These are phyloP conservation scores for Mucor sp. DNA, from an alignment of 371 early-diverging fungal genomes.

Conservation along the genomic window DNA sequence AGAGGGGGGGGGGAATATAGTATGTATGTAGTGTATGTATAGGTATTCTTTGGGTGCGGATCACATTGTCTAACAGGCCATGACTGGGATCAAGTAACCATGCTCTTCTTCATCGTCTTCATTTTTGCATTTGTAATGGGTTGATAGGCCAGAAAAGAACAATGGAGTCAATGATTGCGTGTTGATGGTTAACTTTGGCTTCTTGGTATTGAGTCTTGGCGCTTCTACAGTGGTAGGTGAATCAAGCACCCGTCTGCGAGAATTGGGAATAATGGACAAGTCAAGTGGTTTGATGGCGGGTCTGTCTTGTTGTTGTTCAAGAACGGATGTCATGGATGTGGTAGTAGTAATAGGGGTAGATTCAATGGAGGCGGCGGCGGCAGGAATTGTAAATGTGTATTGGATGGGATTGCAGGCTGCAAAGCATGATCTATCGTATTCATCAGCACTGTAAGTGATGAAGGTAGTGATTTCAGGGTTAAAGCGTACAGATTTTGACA, in stretches of 20 bases:
- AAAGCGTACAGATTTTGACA: constrained; percentile 29
- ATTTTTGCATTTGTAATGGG: constrained; percentile 32
- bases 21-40: background rate
- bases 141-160: constrained; percentile 35
- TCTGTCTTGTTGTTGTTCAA: background rate
- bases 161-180: constrained; percentile 30
- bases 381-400: constrained; percentile 9
- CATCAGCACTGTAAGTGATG: constrained; percentile 31
- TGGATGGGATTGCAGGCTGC: constrained; percentile 5
- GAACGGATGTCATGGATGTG: background rate
- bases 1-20: background rate
- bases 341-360: background rate
- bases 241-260: constrained; percentile 24
- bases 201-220: constrained; percentile 15
- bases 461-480: constrained; percentile 14
- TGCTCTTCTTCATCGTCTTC: constrained; percentile 31
- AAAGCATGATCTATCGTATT: constrained; percentile 36
- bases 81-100: constrained; percentile 26
- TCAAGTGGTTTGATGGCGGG: constrained; percentile 29
- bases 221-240: background rate
- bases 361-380: background rate
- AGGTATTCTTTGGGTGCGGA: background rate
- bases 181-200: constrained; percentile 31
- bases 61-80: constrained; percentile 2
- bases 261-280: constrained; percentile 30